Conservation (phyloP, 2,329 filamentous ascomycete species). For the Lojkania enalia region DNA sequence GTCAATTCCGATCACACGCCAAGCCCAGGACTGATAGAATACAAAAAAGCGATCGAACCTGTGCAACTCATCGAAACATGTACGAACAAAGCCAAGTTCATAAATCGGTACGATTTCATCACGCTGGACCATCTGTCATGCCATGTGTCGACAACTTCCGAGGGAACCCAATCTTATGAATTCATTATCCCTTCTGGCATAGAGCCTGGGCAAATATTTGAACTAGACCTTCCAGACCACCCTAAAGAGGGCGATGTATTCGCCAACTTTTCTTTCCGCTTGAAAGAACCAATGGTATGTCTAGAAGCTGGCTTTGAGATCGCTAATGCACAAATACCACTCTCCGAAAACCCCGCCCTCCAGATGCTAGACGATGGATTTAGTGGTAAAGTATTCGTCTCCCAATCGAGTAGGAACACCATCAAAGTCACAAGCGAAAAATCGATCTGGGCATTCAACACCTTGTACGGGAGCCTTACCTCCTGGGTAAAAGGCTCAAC, state of each 20-base stretch:
- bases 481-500: conserved; percentile 34
- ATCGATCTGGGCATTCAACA: conserved; percentile 54
- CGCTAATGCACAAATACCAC: conserved; percentile 38
- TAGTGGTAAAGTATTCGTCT: too few relatives aligned
- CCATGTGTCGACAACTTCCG: conserved; percentile 18
- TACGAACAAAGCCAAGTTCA: conserved; percentile 30
- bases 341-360: conserved; percentile 11
- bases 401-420: conserved; percentile 19
- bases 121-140: conserved; percentile 42
- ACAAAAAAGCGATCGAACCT: conserved; percentile 51
- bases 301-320: conserved; percentile 42
- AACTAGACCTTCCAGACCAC: conserved; percentile 26
- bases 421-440: conserved; percentile 24
- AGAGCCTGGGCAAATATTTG: conserved; percentile 30
- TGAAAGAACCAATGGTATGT: conserved; percentile 38
- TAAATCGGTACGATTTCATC: conserved; percentile 43
- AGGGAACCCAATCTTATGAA: not conserved
- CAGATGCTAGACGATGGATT: too few relatives aligned
- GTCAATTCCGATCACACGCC: conserved; percentile 48
- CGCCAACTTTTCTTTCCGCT: conserved; percentile 34
- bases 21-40: conserved; percentile 47
- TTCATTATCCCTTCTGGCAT: conserved; percentile 32
- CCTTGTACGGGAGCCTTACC: conserved; percentile 56
- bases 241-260: conserved; percentile 18
- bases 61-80: conserved; percentile 37